Conservation (phyloP, 2,329 filamentous ascomycete species). For the Fusarium odoratissimum region DNA sequence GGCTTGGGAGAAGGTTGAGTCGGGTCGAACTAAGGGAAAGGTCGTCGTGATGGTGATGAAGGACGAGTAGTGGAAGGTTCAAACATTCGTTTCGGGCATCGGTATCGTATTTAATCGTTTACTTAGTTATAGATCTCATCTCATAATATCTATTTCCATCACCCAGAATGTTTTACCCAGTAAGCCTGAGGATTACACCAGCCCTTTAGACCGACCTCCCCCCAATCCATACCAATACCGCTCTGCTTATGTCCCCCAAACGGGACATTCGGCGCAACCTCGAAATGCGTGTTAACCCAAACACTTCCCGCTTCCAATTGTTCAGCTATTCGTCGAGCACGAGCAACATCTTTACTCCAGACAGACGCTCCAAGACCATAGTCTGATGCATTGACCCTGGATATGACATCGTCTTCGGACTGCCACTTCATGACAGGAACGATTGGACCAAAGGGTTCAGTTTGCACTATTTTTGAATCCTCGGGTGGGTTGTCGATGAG, state of each 20-base stretch:
- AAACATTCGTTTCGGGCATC: neutral
- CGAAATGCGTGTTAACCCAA: constrained; percentile 68
- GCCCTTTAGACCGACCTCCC: constrained; percentile 39
- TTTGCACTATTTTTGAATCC: constrained; percentile 64
- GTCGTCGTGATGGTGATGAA: constrained; percentile 5
- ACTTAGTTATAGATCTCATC: neutral
- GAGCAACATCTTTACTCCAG: constrained; percentile 64
- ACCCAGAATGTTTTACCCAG: constrained; percentile 1
- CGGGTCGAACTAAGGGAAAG: constrained; percentile 23
- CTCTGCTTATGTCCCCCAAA: constrained; percentile 65
- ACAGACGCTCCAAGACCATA: constrained; percentile 68
- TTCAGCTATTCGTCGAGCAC: constrained; percentile 63
- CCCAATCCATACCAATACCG: constrained; percentile 61
- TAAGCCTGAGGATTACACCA: constrained; percentile 16
- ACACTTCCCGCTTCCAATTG: constrained; percentile 68
- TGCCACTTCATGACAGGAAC: constrained; percentile 72
- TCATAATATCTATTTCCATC: neutral
- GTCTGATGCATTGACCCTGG: constrained; percentile 62
- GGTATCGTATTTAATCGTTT: neutral
- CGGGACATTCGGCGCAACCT: constrained; percentile 51
- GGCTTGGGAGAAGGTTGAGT: constrained; percentile 37
- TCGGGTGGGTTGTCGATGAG: constrained; percentile 71
- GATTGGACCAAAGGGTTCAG: constrained; percentile 68
- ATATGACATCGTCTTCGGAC: constrained; percentile 69
- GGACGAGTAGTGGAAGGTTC: neutral